Evolutionary conservation across 2,329 filamentous ascomycete species (phyloP).

Genomic region (Aspergillus eucalypticola): DNA sequence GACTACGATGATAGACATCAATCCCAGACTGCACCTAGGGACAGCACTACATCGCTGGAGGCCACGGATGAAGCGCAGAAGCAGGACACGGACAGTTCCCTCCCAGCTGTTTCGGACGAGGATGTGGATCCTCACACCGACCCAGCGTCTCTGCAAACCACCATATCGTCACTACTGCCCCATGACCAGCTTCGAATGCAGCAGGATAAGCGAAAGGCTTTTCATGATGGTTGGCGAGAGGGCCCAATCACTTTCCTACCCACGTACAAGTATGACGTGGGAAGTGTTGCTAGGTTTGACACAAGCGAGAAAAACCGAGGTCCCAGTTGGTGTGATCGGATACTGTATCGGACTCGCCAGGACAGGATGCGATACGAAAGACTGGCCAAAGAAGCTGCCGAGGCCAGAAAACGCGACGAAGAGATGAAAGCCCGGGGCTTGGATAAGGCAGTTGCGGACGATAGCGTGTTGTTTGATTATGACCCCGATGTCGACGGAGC

Average conservation of each 20-base stretch:
- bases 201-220: slow-evolving; percentile 73
- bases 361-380: slow-evolving; percentile 68
- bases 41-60: slow-evolving; percentile 22
- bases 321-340: slow-evolving; percentile 96
- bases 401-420: slow-evolving; percentile 71
- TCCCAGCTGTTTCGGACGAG: slow-evolving; percentile 51
- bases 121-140: slow-evolving; percentile 72
- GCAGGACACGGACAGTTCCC: slow-evolving; percentile 6
- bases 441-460: slow-evolving; percentile 71
- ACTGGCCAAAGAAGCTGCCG: slow-evolving; percentile 63
- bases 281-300: slow-evolving; percentile 89
- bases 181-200: slow-evolving; percentile 83
- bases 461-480: slow-evolving; percentile 85
- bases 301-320: slow-evolving; percentile 90
- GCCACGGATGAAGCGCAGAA: slow-evolving; percentile 13
- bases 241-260: slow-evolving; percentile 85
- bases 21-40: slow-evolving; percentile 28
- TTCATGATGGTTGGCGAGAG: slow-evolving; percentile 91
- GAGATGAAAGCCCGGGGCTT: slow-evolving; percentile 82
- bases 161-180: slow-evolving; percentile 78
- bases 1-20: slow-evolving; percentile 65
- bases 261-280: slow-evolving; percentile 96
- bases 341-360: slow-evolving; percentile 76
- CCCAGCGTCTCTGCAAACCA: slow-evolving; percentile 83
- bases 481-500: slow-evolving; percentile 75